A percentile compares a stretch with the other conserved stretches of the same genome.
Evolutionary conservation across 2,329 filamentous ascomycete species (phyloP).

Genomic region (Chrysosporium queenslandicum): DNA sequence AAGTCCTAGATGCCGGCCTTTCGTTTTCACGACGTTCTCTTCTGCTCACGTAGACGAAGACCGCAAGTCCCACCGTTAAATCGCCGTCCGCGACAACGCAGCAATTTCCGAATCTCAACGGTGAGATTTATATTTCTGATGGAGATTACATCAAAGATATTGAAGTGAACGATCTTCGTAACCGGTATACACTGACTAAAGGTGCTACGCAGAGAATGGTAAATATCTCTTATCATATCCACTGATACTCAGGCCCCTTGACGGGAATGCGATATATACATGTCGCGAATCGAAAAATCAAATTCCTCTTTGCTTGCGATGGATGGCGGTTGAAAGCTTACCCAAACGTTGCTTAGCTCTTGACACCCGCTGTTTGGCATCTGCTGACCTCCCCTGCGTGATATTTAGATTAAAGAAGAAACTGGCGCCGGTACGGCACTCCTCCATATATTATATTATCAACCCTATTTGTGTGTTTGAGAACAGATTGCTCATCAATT

Average conservation of each 20-base stretch:
- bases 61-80: conserved; percentile 44
- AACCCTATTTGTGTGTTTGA: conserved; percentile 33
- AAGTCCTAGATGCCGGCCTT: conserved; percentile 20
- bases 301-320: conserved; percentile 31
- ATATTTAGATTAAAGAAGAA: conserved; percentile 97
- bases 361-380: conserved; percentile 61
- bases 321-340: conserved; percentile 57
- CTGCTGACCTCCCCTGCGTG: conserved; percentile 86
- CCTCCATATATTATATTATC: conserved; percentile 36
- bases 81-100: conserved; percentile 43
- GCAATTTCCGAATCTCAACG: conserved; percentile 54
- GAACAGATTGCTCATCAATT: conserved; percentile 51
- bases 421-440: conserved; percentile 96
- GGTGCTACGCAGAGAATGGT: conserved; percentile 98
- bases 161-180: conserved; percentile 94
- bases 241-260: conserved; percentile 52
- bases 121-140: conserved; percentile 87
- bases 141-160: conserved; percentile 98
- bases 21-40: neutral
- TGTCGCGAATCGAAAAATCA: conserved; percentile 17
- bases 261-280: conserved; percentile 25
- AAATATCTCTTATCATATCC: conserved; percentile 62
- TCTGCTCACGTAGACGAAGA: conserved; percentile 24
- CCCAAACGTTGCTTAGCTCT: conserved; percentile 52
- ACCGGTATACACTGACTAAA: conserved; percentile 94